Base-by-base conservation (phyloP, 164 flowering plant genomes). In the Amborella trichopoda region DNA sequence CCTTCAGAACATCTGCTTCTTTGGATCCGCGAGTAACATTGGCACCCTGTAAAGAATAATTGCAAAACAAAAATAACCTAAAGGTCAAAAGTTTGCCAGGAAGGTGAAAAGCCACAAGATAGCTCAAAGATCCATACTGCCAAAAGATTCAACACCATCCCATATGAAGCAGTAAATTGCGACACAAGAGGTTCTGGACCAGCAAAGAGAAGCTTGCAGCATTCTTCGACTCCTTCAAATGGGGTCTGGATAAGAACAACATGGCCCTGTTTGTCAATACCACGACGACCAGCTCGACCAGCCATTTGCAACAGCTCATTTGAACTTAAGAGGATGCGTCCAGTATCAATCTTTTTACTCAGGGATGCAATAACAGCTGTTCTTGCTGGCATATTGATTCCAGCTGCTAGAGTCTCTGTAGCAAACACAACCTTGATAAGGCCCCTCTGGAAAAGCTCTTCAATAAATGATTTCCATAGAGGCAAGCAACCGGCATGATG, bases 401-500 rank as follows among this genome's bases (percentile, higher is more conserved):
- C 98, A 46, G 98, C 98, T 55, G 98, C 98, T 52, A 91, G 89
- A 21, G 96, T 91, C 65, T 91, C 98, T 6, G 98, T 91, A 27
- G 96, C 98, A 59, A 91, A 91, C 42, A 90, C 89, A 62, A 90
- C 75, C 67, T 91, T 91, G 26, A 91, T 71, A 44, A 86, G 84
- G 55, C 98, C 96, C 61, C 67, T 52, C 44, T 76, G 87, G 57
- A 91, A 91, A 48, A 86, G 68, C 59, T 83, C 86, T 65, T 91
- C 98, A 28, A 86, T 63, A 59, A 90, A 91, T 46, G 98, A 81
- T 66, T 91, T 91, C 98, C 98, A 91, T 1, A 83, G 56, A 17
- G 96, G 98, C 21, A 86, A 62, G 63, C 98, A 91, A 16, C 98
- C 95, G 49, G 98, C 95, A 69, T 90, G 98, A 60, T 90, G 98